Base-by-base conservation (phyloP, 495 filamentous ascomycete species). In the Niebla homalea region DNA sequence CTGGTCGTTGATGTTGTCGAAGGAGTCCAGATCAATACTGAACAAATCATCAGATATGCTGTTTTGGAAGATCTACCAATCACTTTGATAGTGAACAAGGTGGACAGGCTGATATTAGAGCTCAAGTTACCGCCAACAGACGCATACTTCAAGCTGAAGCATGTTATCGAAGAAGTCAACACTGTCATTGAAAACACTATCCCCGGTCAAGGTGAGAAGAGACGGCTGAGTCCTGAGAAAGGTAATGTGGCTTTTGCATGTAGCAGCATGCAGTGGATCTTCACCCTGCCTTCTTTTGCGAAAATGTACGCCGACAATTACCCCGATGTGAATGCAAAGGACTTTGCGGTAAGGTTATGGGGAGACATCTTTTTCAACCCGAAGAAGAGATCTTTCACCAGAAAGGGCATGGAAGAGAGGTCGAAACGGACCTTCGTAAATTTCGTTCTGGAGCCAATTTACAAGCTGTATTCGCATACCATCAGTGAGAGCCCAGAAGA, bases 301-400 rank as follows among this genome's bases (percentile, higher is more conserved):
- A 88, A 85, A 62, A 94, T 94, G 87, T 98, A 98, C 64, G 83
- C 88, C 10, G 86, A 93, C 50, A 87, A 76, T 45, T 94, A 89
- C 63, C 79, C 56, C 8, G 55, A 61, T 43, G 73, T 96, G 54
- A 85, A 94, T 61, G 68, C 78, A 2, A 71, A 74, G 7, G 87
- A 94, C 48, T 93, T 97, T 62, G 77, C 83, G 29, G 67, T 72
- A 44, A 71, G 92, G 23, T 74, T 98, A 48, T 98, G 92, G 92
- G 92, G 93, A 6, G 90, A 98, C 62, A 85, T 98, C 50, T 97
- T 93, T 67, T 97, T 82, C 71, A 97, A 96, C 60, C 89, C 92
- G 0, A 71, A 69, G 54, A 90, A 83, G 63, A 81, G 90, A 40
- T 90, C 83, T 48, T 98, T 98, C 59, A 92, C 84, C 37, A 77